Base-by-base conservation (phyloP, 108 stramenopile genomes). In the Skeletonema grethae region DNA sequence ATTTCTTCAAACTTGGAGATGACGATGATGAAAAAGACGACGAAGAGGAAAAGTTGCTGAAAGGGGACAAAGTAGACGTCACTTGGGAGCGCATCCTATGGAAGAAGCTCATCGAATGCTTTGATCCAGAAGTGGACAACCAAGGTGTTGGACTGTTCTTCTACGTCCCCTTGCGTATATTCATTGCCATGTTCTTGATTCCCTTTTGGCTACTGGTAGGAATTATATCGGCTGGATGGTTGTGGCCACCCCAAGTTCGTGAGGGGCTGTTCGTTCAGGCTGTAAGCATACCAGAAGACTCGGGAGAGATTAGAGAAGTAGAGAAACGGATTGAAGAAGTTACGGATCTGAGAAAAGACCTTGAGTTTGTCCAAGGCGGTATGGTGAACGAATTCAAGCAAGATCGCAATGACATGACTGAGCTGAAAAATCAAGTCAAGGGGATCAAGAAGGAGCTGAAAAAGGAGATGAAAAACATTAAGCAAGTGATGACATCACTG, bases 201-300 rank as follows among this genome's bases (percentile, higher is more conserved):
- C 93, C 93, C 1, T 63, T 87, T n/a, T 94, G 93, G 93, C 60
- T 94, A 5, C 63, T 86, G 3, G 5, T 80, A n/a, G 93, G 93
- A 32, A 59, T 89, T 22, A 67, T 79, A 0, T 87, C 90, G 1
- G 88, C 80, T 18, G 93, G 93, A 24, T 79, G 83, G 71, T 66
- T 94, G 43, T 94, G 93, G 93, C 93, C 93, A 35, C 90, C 93
- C 7, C 93, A 94, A 67, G 83, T 94, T 7, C 86, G 90, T 13
- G 93, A 94, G 57, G 85, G 82, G 31, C 67, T 94, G 12, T 91
- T 94, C 57, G 87, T 90, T 55, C 88, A 91, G 67, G 87, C 75
- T 57, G 89, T 88, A 11, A 81, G 87, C 1, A 72, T 88, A 70
- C 56, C 88, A 82, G 50, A 73, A 76, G 74, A 88, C 84, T 63